phyloP scores from a whole-genome alignment of 2,329 filamentous ascomycete genomes.

The Penicillium sp. region DNA sequence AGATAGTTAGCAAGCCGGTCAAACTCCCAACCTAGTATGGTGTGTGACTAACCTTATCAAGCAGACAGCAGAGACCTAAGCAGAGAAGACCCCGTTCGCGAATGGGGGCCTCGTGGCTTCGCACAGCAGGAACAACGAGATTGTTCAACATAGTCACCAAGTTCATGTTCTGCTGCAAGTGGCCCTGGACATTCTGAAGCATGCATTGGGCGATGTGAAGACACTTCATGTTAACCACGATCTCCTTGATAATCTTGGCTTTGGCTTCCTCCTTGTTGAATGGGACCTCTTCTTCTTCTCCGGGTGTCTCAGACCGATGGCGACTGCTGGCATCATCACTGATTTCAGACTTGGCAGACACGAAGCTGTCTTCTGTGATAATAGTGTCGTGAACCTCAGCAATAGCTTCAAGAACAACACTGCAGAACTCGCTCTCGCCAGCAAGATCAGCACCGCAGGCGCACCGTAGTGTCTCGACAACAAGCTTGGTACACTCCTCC shows the following conservation, averaged over 20 bases:
- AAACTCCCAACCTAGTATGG: not conserved
- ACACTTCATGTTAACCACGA: constrained; percentile 98
- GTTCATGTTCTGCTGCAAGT: constrained; percentile 85
- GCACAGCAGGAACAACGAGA: constrained; percentile 90
- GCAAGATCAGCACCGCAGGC: constrained; percentile 70
- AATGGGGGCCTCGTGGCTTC: constrained; percentile 89
- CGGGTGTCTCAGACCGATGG: constrained; percentile 47
- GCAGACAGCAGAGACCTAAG: constrained; percentile 84
- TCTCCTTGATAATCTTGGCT: constrained; percentile 74
- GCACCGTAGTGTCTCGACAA: constrained; percentile 77
- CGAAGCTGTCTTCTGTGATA: constrained; percentile 79
- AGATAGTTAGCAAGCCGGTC: constrained; percentile 15
- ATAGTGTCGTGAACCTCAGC: constrained; percentile 97
- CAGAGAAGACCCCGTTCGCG: constrained; percentile 88
- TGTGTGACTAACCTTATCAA: constrained; percentile 68
- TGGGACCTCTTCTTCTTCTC: constrained; percentile 61
- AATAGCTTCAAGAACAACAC: constrained; percentile 80
- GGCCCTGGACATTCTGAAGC: constrained; percentile 88
- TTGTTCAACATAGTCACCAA: constrained; percentile 99
- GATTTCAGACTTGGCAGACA: constrained; percentile 86
- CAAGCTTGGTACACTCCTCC: constrained; percentile 88
- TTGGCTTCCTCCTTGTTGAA: constrained; percentile 65
- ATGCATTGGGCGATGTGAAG: constrained; percentile 97
- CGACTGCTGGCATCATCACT: constrained; percentile 65
- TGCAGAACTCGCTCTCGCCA: constrained; percentile 55